Conservation (phyloP, 176 grass and related monocot species). For the Hordeum vulgare region MorexV3_pseudomolecules_assembly NC_058518.1:480268413-480268912, state of each 20-base stretch:
- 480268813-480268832: too few relatives aligned
- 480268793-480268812: too few relatives aligned
- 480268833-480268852: too few relatives aligned
- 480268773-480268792: too few relatives aligned
- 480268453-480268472: neutral
- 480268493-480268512: conserved; percentile 3
- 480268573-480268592: neutral
- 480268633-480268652: neutral
- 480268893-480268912: too few relatives aligned
- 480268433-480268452: conserved; percentile 8
- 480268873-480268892: too few relatives aligned
- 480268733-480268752: conserved; percentile 6
- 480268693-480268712: neutral
- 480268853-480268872: too few relatives aligned
- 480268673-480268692: conserved; percentile 22
- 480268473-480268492: neutral
- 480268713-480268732: neutral
- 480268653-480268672: neutral
- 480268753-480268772: too few relatives aligned
- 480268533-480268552: neutral
- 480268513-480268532: neutral
- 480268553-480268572: neutral
- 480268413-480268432: conserved; percentile 5
- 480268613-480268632: neutral
- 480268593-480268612: neutral